phyloP scores from a whole-genome alignment of 169 alveolate species.

The Pseudocohnilembus persalinus region DNA sequence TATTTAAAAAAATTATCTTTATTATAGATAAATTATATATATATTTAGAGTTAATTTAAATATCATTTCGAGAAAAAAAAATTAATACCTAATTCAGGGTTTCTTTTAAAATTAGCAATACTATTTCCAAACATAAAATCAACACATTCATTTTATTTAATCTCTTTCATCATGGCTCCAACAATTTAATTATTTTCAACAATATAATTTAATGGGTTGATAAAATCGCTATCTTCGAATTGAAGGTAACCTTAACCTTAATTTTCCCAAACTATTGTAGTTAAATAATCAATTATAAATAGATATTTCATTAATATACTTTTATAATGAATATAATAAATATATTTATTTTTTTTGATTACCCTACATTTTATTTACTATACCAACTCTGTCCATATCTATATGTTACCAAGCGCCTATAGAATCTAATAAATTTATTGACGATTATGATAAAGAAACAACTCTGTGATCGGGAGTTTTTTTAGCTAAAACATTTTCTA shows the following conservation, averaged over 20 bases:
- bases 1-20: background rate
- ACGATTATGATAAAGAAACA: background rate
- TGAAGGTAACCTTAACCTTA: constrained; percentile 12
- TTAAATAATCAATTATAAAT: background rate
- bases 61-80: too few species aligned
- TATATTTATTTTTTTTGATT: background rate
- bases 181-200: constrained; percentile 50
- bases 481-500: background rate
- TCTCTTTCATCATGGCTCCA: constrained; percentile 31
- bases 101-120: constrained; percentile 25
- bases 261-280: constrained; percentile 17
- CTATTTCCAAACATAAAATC: constrained; percentile 23
- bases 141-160: constrained; percentile 12
- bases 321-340: too few species aligned
- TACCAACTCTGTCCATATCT: constrained; percentile 13
- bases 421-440: constrained; percentile 7
- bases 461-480: constrained; percentile 15
- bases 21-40: too few species aligned
- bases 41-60: too few species aligned
- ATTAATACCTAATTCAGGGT: background rate
- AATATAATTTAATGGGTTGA: constrained; percentile 33
- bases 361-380: constrained; percentile 4
- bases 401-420: constrained; percentile 27
- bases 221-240: background rate
- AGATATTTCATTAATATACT: background rate